Conservation (phyloP, 148 eudicot species). For the Fagopyrum tataricum region DNA sequence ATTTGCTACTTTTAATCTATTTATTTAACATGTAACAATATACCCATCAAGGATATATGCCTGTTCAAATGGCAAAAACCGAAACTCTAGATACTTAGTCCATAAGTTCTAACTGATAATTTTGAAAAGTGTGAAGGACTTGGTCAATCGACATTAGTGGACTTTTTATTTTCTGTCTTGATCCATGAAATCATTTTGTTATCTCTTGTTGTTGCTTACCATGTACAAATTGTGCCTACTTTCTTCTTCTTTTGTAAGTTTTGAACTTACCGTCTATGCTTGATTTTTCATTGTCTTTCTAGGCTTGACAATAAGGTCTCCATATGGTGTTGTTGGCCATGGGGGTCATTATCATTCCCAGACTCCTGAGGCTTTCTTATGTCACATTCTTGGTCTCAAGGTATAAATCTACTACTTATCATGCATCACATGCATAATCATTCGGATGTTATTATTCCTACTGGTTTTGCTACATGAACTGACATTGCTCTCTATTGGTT, state of each 20-base stretch:
- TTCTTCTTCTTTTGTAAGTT: no score
- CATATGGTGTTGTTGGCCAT: slow-evolving; percentile 98
- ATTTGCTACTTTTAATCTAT: background rate
- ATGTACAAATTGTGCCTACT: no score
- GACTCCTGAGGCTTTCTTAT: slow-evolving; percentile 97
- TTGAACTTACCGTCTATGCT: no score
- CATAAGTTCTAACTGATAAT: background rate
- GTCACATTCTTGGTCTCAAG: slow-evolving; percentile 99
- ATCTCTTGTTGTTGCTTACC: no score
- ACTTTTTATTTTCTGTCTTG: background rate
- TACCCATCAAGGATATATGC: background rate
- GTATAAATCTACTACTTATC: slow-evolving; percentile 20
- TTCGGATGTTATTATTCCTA: background rate
- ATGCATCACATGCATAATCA: background rate
- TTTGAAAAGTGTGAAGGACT: background rate
- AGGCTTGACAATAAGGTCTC: slow-evolving; percentile 96
- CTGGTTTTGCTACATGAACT: background rate
- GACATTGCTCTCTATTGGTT: background rate
- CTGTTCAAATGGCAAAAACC: background rate
- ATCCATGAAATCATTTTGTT: background rate
- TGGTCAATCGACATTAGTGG: background rate
- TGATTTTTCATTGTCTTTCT: background rate
- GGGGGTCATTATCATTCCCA: slow-evolving; percentile 99
- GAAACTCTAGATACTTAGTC: background rate
- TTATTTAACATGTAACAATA: background rate